These are phyloP conservation scores for Atkinsonella texensis DNA, from an alignment of 2,329 filamentous ascomycete species.

Conservation along the genomic window DNA sequence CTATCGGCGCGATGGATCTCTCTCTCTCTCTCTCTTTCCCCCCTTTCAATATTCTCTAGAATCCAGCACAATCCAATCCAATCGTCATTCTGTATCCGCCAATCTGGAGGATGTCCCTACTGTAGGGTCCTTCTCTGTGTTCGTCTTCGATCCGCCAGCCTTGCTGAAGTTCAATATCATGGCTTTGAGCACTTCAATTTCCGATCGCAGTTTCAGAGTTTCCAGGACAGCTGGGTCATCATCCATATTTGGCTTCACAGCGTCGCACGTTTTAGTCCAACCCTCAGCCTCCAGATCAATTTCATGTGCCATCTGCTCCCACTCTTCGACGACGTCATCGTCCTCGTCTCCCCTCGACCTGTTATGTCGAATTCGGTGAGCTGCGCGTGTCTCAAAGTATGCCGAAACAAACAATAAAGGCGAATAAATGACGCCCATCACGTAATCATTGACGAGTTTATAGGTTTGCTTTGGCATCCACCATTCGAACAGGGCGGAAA, in stretches of 20 bases:
- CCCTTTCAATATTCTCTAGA: too few relatives aligned
- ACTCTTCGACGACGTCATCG: constrained; percentile 80
- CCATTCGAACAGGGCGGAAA: constrained; percentile 79
- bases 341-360: constrained; percentile 73
- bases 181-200: constrained; percentile 44
- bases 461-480: constrained; percentile 72
- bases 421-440: constrained; percentile 79
- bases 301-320: constrained; percentile 68
- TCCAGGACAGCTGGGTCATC: constrained; percentile 67
- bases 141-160: background rate
- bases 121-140: background rate
- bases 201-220: constrained; percentile 43
- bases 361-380: constrained; percentile 58
- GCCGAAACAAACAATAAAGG: constrained; percentile 74
- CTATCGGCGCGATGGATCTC: background rate
- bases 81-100: background rate
- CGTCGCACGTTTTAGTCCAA: constrained; percentile 70
- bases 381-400: constrained; percentile 53
- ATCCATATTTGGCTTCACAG: constrained; percentile 71
- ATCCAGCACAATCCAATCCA: background rate
- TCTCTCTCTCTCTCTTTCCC: too few relatives aligned
- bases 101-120: background rate
- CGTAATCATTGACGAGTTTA: constrained; percentile 70
- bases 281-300: constrained; percentile 73
- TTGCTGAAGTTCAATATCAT: constrained; percentile 26